Conservation (phyloP, 2,329 filamentous ascomycete species). For the Fusarium sp. region DNA sequence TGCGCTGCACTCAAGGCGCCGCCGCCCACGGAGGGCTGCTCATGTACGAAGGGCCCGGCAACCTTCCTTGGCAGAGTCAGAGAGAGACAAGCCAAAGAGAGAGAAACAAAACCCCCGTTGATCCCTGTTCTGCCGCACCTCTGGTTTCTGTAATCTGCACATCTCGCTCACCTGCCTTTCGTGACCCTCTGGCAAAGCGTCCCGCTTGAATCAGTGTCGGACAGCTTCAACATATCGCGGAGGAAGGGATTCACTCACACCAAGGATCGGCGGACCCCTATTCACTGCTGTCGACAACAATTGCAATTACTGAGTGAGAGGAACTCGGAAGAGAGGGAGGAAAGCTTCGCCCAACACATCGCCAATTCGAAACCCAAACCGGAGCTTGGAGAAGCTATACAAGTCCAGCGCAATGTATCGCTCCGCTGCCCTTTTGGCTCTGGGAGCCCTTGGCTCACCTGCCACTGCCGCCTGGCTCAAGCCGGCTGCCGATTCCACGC, state of each 20-base stretch:
- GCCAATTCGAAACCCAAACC: not conserved
- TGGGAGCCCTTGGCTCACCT: conserved; percentile 40
- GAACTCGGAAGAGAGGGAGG: not conserved
- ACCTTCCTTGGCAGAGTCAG: conserved; percentile 10
- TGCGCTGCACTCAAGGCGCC: not conserved
- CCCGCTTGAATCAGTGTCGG: conserved; percentile 6
- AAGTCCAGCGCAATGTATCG: conserved; percentile 28
- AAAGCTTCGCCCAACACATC: not conserved
- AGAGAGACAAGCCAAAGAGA: conserved; percentile 10
- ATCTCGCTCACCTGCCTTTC: conserved; percentile 4
- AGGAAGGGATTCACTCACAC: conserved; percentile 10
- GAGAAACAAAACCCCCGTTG: conserved; percentile 34
- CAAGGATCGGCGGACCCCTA: not conserved
- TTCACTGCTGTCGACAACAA: not conserved
- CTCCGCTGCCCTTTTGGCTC: conserved; percentile 37
- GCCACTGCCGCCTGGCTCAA: conserved; percentile 41
- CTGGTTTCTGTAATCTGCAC: not conserved
- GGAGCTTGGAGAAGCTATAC: not conserved
- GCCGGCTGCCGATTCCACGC: conserved; percentile 42
- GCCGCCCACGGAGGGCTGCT: conserved; percentile 5
- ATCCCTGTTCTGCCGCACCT: conserved; percentile 15
- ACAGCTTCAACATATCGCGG: conserved; percentile 21
- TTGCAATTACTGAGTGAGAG: not conserved
- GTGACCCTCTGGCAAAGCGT: conserved; percentile 5
- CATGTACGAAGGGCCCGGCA: conserved; percentile 9